phyloP scores from a whole-genome alignment of 2,329 filamentous ascomycete species.

The Colletotrichum siamense region DNA sequence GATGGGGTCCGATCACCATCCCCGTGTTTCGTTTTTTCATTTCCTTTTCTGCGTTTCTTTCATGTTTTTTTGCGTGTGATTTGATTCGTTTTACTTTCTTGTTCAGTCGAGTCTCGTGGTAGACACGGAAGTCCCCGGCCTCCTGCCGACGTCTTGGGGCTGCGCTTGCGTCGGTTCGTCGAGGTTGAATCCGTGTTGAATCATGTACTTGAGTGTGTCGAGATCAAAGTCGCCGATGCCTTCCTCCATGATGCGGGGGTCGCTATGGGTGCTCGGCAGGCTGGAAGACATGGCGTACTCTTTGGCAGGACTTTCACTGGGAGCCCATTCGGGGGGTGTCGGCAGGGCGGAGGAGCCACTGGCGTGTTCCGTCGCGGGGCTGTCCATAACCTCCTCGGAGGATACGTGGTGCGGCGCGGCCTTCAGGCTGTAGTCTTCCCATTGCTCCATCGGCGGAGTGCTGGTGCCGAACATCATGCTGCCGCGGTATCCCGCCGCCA shows the following conservation, averaged over 20 bases:
- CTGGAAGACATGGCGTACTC: slow-evolving; percentile 8
- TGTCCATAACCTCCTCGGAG: slow-evolving; percentile 38
- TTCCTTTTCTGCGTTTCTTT: background rate
- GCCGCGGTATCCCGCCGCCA: slow-evolving; percentile 15
- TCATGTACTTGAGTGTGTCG: slow-evolving; percentile 12
- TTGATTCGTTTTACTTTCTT: background rate
- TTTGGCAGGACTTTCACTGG: slow-evolving; percentile 3
- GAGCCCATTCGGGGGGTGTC: slow-evolving; percentile 39
- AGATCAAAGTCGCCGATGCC: slow-evolving; percentile 4
- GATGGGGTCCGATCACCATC: background rate
- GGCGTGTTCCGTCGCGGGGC: slow-evolving; percentile 39
- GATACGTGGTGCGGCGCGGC: slow-evolving; percentile 31
- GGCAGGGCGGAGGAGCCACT: slow-evolving; percentile 39
- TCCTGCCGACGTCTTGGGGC: background rate
- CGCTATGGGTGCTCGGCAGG: background rate
- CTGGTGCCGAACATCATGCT: slow-evolving; percentile 17
- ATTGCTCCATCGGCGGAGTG: slow-evolving; percentile 11
- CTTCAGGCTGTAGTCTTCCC: slow-evolving; percentile 12
- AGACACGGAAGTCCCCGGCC: slow-evolving; percentile 3
- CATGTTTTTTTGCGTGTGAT: background rate
- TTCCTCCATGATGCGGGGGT: slow-evolving; percentile 10
- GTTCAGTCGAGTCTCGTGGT: slow-evolving; percentile 5
- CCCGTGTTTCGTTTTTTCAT: slow-evolving; percentile 7
- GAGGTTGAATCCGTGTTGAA: slow-evolving; percentile 10
- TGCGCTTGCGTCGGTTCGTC: slow-evolving; percentile 6